Evolutionary conservation across 345 rosid species (phyloP).

Genomic region (Boechera stricta): DNA sequence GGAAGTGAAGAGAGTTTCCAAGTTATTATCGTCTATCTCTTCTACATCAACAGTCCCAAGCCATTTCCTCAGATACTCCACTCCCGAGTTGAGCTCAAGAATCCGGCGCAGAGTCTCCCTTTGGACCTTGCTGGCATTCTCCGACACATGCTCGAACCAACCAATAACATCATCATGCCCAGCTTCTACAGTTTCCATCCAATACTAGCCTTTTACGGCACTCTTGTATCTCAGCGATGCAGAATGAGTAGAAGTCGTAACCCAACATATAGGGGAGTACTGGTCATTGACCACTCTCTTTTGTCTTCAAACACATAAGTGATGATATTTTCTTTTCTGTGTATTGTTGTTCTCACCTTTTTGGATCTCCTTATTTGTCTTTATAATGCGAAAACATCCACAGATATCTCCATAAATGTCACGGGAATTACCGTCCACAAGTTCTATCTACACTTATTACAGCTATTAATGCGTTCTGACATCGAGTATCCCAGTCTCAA

Average conservation of each 20-base stretch:
- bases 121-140: slow-evolving; percentile 62
- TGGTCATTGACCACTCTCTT: slow-evolving; percentile 36
- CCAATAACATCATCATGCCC: slow-evolving; percentile 54
- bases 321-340: neutral
- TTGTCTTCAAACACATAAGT: slow-evolving; percentile 2
- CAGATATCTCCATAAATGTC: slow-evolving; percentile 40
- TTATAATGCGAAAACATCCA: neutral
- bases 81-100: slow-evolving; percentile 62
- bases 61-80: slow-evolving; percentile 74
- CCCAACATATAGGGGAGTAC: slow-evolving; percentile 34
- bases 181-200: slow-evolving; percentile 39
- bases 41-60: slow-evolving; percentile 54
- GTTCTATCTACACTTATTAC: slow-evolving; percentile 11
- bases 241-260: slow-evolving; percentile 11
- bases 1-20: slow-evolving; percentile 74
- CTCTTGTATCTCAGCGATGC: slow-evolving; percentile 22
- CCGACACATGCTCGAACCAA: slow-evolving; percentile 70
- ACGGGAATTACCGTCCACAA: slow-evolving; percentile 39
- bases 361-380: slow-evolving; percentile 23
- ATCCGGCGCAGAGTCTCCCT: slow-evolving; percentile 73
- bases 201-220: slow-evolving; percentile 22
- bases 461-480: slow-evolving; percentile 32
- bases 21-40: slow-evolving; percentile 59
- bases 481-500: slow-evolving; percentile 29
- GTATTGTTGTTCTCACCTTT: slow-evolving; percentile 42